A percentile compares a stretch with the other conserved stretches of the same genome.
Evolutionary conservation across 1,284 basidiomycete genomes (phyloP).

Genomic region (Naganishia sp.): DNA sequence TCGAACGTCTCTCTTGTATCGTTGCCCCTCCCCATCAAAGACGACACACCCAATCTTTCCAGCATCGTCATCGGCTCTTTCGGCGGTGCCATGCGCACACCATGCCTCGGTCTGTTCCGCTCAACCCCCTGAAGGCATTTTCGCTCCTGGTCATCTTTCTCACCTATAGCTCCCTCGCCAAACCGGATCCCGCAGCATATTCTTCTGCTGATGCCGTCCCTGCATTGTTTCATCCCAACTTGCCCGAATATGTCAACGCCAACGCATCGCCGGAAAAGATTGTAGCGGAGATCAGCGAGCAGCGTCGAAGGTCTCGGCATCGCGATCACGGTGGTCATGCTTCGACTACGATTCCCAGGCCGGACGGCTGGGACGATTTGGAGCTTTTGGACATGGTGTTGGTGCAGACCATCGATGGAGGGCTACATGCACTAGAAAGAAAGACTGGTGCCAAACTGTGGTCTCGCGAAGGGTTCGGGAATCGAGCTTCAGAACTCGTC

Average conservation of each 20-base stretch:
- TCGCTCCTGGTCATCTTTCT: constrained; percentile 20
- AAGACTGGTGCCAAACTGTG: constrained; percentile 40
- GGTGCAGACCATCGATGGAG: constrained; percentile 52
- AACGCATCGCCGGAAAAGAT: constrained; percentile 13
- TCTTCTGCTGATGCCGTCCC: constrained; percentile 25
- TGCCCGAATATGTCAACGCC: constrained; percentile 11
- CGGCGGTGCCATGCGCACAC: constrained; percentile 16
- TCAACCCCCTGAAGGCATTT: constrained; percentile 14
- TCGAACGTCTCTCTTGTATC: background rate
- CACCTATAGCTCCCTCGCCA: background rate
- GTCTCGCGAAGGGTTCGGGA: constrained; percentile 43
- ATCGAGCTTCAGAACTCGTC: constrained; percentile 30
- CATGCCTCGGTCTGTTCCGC: constrained; percentile 3
- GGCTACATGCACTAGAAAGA: constrained; percentile 51
- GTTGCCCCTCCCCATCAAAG: background rate
- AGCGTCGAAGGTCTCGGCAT: constrained; percentile 6
- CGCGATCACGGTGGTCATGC: constrained; percentile 1
- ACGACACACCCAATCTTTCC: background rate
- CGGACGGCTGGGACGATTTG: constrained; percentile 39
- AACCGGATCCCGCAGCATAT: constrained; percentile 11
- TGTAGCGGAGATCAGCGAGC: constrained; percentile 9
- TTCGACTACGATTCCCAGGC: constrained; percentile 1
- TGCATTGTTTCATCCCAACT: constrained; percentile 27
- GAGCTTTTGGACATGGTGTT: constrained; percentile 52
- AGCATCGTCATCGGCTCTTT: background rate